A percentile compares a stretch with the other conserved stretches of the same genome.
These are phyloP conservation scores for Fusarium azukiicola DNA, from an alignment of 2,329 filamentous ascomycete genomes.

Conservation along the genomic window DNA sequence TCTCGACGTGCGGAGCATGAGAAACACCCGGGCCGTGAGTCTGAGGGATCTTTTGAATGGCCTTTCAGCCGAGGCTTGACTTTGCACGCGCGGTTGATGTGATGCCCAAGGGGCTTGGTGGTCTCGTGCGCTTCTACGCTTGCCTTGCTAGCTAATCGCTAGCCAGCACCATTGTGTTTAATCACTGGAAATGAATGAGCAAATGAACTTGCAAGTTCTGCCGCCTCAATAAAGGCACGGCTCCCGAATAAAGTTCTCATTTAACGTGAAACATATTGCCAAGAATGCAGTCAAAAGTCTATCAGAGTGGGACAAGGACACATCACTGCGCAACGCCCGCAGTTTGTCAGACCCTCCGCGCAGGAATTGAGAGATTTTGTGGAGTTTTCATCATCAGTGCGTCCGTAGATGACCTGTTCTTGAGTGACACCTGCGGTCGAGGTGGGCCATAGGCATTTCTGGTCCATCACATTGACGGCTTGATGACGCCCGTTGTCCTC, in stretches of 20 bases:
- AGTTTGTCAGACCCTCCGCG: neutral
- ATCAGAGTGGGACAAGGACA: neutral
- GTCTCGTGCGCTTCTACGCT: neutral
- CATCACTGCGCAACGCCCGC: neutral
- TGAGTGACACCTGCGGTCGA: neutral
- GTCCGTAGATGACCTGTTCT: neutral
- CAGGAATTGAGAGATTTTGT: conserved; percentile 9
- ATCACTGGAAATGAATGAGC: neutral
- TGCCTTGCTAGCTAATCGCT: neutral
- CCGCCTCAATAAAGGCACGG: neutral
- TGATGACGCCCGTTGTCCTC: neutral
- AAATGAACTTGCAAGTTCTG: neutral
- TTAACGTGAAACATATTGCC: neutral
- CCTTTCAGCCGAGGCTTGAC: neutral
- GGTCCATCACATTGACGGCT: neutral
- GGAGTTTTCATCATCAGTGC: neutral
- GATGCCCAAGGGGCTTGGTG: neutral
- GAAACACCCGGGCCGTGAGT: conserved; percentile 5
- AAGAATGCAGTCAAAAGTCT: conserved; percentile 9
- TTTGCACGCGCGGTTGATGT: neutral
- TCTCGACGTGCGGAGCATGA: neutral
- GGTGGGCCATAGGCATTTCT: neutral
- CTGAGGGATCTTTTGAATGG: conserved; percentile 8
- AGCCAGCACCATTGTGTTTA: neutral
- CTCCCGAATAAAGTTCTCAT: neutral